Conservation (phyloP, 352 stramenopile genomes). For the Phytopythium chamaehyphon region DNA sequence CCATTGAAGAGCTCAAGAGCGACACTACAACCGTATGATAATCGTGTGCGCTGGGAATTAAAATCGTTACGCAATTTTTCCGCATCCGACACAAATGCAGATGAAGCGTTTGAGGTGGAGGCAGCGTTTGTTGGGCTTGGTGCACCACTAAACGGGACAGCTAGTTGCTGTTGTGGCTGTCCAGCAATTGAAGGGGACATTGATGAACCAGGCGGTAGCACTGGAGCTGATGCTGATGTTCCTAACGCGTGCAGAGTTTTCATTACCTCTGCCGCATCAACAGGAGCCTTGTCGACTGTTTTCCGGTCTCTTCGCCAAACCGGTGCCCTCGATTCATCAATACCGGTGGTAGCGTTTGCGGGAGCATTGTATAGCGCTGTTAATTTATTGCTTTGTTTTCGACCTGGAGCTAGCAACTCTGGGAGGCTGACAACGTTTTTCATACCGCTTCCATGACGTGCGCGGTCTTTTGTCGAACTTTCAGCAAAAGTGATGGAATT, state of each 20-base stretch:
- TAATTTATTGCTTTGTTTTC: conserved; percentile 6
- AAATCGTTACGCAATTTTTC: conserved; percentile 72
- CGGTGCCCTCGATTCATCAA: conserved; percentile 3
- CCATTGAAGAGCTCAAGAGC: conserved; percentile 73
- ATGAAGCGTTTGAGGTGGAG: neutral
- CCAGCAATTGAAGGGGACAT: neutral
- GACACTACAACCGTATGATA: conserved; percentile 69
- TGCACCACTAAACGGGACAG: neutral
- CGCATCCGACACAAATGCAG: conserved; percentile 29
- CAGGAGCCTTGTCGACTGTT: conserved; percentile 1
- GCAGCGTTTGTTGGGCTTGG: conserved; percentile 1
- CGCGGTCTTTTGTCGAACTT: neutral
- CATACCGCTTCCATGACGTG: conserved; percentile 12
- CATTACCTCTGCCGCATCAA: conserved; percentile 51
- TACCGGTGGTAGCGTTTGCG: neutral
- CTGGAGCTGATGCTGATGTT: conserved; percentile 34
- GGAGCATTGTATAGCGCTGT: conserved; percentile 2
- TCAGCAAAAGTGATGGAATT: neutral
- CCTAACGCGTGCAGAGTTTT: conserved; percentile 45
- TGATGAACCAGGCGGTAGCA: conserved; percentile 9
- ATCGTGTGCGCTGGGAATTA: conserved; percentile 51
- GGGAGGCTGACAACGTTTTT: conserved; percentile 31
- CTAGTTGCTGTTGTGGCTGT: too few relatives aligned
- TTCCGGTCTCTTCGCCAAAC: conserved; percentile 4
- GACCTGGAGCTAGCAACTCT: conserved; percentile 19